Base-by-base conservation (phyloP, 306 rosid genomes). In the Vachellia pachyceras region DNA sequence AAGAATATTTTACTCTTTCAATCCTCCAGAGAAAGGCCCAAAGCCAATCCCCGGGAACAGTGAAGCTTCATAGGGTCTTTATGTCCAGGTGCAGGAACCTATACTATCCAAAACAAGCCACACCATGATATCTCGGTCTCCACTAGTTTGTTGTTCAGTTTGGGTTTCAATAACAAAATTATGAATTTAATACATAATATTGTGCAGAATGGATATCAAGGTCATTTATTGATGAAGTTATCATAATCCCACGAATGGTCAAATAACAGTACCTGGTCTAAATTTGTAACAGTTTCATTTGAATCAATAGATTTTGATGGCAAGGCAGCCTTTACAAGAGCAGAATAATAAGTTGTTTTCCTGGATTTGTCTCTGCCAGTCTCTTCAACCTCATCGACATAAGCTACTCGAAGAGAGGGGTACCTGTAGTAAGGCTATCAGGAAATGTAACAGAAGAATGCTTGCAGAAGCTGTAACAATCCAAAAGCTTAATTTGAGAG, bases 321-420 rank as follows among this genome's bases (percentile, higher is more conserved):
- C 68, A 91, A 82, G 84, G 95, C 91, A 45, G 97, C 99, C 90
- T 90, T 95, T 70, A 87, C 97, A 58, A 95, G 94, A 79, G 89
- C 89, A 15, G 98, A 95, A 84, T 93, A 95, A 80, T 93, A 95
- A 74, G 70, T 90, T 33, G 81, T 77, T 77, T 91, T 92, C 55
- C 88, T 85, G 47, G 91, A 79, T 58, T 89, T 86, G 82, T 79
- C 96, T 84, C 88, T 84, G 76, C 85, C 81, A 60, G 88, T 77
- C 83, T 91, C 97, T 87, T 95, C 99, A 85, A 93, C 94, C 89
- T 93, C 99, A 64, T 95, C 99, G 81, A 95, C 89, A 79, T 91
- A 95, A 82, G 99, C 98, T 72, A 95, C 91, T 39, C 98, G 94
- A 80, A 95, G 98, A 80, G 98, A 88, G 10, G 98, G 99, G 45